A percentile compares a stretch with the other conserved stretches of the same genome.
These are phyloP conservation scores for Leccinum fibrillosum DNA, from an alignment of 768 basidiomycete species.

Conservation along the genomic window DNA sequence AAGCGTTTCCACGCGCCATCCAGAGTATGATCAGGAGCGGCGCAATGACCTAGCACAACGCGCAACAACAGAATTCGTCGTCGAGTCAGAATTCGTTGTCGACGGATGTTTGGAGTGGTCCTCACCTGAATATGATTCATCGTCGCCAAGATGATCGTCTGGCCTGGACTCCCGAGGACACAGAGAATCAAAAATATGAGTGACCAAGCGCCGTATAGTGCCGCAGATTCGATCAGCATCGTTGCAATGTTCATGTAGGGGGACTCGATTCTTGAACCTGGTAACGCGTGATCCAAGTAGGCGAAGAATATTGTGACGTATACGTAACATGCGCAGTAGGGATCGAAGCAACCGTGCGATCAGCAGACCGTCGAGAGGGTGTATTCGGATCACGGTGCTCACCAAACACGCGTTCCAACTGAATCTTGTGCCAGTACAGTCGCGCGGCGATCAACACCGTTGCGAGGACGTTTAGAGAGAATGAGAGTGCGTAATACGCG, in stretches of 20 bases:
- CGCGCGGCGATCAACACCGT: slow-evolving; percentile 22
- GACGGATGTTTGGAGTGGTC: background rate
- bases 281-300: background rate
- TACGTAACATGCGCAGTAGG: background rate
- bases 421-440: slow-evolving; percentile 24
- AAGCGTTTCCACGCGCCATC: slow-evolving; percentile 20
- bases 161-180: slow-evolving; percentile 12
- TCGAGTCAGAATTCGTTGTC: background rate
- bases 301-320: background rate
- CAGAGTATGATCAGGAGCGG: slow-evolving; percentile 27
- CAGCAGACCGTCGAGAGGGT: background rate
- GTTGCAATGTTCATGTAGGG: slow-evolving; percentile 24
- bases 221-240: slow-evolving; percentile 24
- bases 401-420: slow-evolving; percentile 25
- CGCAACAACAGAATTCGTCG: background rate
- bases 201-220: slow-evolving; percentile 25
- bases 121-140: slow-evolving; percentile 24
- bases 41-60: slow-evolving; percentile 19
- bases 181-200: slow-evolving; percentile 21
- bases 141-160: slow-evolving; percentile 22
- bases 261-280: slow-evolving; percentile 14
- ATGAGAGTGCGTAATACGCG: slow-evolving; percentile 22
- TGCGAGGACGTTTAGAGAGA: slow-evolving; percentile 23
- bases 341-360: background rate
- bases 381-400: slow-evolving; percentile 1